These are phyloP conservation scores for Leucosporidium scottii DNA, from an alignment of 768 basidiomycete genomes.

Conservation along the genomic window DNA sequence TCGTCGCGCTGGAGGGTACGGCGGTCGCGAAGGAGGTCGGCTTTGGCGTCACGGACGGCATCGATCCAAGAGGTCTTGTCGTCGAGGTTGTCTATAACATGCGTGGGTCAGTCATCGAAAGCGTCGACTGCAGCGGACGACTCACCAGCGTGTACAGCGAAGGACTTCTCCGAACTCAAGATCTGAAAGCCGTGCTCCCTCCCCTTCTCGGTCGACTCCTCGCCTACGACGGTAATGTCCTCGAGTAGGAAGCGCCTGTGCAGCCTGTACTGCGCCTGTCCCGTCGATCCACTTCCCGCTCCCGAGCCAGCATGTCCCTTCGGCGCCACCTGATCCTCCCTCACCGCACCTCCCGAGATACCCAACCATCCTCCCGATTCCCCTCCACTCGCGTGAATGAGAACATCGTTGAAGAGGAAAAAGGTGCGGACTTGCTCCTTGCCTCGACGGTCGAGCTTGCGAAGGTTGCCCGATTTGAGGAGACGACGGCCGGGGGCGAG, in stretches of 20 bases:
- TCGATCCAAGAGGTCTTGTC: conserved; percentile 37
- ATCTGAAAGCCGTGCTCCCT: conserved; percentile 36
- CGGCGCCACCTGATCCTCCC: neutral
- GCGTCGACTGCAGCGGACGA: neutral
- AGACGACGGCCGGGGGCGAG: conserved; percentile 73
- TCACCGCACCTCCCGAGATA: no score
- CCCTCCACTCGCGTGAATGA: conserved; percentile 48
- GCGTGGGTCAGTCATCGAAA: neutral
- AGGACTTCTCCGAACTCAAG: conserved; percentile 34
- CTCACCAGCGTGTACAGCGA: conserved; percentile 37
- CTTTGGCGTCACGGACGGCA: conserved; percentile 37
- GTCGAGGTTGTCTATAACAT: conserved; percentile 23
- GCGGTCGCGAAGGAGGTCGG: conserved; percentile 32
- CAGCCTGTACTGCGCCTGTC: conserved; percentile 22
- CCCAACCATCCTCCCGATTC: neutral
- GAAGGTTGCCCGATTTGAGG: conserved; percentile 51
- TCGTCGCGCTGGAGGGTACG: conserved; percentile 37
- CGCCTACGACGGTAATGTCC: conserved; percentile 37
- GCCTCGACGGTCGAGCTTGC: conserved; percentile 30
- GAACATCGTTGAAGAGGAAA: conserved; percentile 71
- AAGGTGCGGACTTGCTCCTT: conserved; percentile 58
- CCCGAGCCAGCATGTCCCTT: neutral
- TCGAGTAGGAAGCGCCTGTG: conserved; percentile 34
- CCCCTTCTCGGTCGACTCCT: conserved; percentile 6
- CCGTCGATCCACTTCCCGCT: neutral